These are phyloP conservation scores for Ceratocystis colombiana DNA, from an alignment of 2,329 filamentous ascomycete genomes.

Conservation along the genomic window DNA sequence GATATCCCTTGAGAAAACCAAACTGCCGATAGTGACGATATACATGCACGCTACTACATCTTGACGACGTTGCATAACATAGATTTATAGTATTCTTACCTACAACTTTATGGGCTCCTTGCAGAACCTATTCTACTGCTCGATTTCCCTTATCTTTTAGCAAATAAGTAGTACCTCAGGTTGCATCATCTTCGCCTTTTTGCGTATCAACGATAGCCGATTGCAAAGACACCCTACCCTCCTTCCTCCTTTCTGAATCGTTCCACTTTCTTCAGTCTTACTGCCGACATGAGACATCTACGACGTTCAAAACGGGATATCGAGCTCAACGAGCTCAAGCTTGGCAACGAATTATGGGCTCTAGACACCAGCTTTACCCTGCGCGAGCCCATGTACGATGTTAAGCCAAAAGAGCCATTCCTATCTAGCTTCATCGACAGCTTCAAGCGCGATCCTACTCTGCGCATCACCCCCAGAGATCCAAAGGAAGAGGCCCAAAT, in stretches of 20 bases:
- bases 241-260: not conserved
- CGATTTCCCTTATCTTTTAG: not conserved
- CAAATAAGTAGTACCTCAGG: not conserved
- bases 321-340: slow-evolving; percentile 47
- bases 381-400: slow-evolving; percentile 25
- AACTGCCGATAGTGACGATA: slow-evolving; percentile 3
- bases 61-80: not conserved
- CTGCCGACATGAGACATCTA: slow-evolving; percentile 31
- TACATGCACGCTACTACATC: not conserved
- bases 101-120: not conserved
- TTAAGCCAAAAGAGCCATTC: slow-evolving; percentile 24
- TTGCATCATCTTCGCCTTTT: not conserved
- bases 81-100: not conserved
- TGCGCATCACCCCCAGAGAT: slow-evolving; percentile 40
- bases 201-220: not conserved
- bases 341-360: slow-evolving; percentile 26
- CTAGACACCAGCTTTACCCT: slow-evolving; percentile 23
- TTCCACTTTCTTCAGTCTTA: not conserved
- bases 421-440: slow-evolving; percentile 39
- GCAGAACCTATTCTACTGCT: not conserved
- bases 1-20: not conserved
- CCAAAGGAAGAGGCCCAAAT: slow-evolving; percentile 31
- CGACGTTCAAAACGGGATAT: slow-evolving; percentile 33
- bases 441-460: slow-evolving; percentile 52
- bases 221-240: not conserved